These are phyloP conservation scores for Candida odintsovae DNA, from an alignment of 805 yeast species.

Conservation along the genomic window DNA sequence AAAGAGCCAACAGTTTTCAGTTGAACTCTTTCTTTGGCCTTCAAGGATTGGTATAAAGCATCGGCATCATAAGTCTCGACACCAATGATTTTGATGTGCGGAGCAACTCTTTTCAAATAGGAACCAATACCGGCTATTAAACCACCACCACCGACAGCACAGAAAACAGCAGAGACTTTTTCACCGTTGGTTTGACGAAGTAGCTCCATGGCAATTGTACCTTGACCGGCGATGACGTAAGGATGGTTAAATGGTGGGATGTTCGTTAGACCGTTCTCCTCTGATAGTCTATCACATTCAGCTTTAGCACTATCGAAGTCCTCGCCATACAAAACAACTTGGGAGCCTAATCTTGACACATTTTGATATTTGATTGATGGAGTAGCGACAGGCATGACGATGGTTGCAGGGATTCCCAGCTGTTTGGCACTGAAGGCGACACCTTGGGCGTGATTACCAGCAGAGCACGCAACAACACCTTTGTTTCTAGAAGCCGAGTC, in stretches of 20 bases:
- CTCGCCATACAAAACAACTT: slow-evolving; percentile 88
- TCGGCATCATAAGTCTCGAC: slow-evolving; percentile 96
- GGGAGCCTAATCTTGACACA: slow-evolving; percentile 88
- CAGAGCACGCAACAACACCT: slow-evolving; percentile 98
- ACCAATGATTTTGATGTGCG: slow-evolving; percentile 93
- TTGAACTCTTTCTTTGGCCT: slow-evolving; percentile 45
- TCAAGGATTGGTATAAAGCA: slow-evolving; percentile 73
- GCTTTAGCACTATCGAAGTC: slow-evolving; percentile 94
- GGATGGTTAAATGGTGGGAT: slow-evolving; percentile 99
- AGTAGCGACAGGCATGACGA: slow-evolving; percentile 97
- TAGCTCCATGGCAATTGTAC: slow-evolving; percentile 92
- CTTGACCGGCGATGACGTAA: slow-evolving; percentile 97
- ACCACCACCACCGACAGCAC: slow-evolving; percentile 98
- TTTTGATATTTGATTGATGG: slow-evolving; percentile 92
- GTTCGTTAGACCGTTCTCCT: slow-evolving; percentile 69
- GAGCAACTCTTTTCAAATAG: slow-evolving; percentile 90
- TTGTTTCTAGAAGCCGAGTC: slow-evolving; percentile 48
- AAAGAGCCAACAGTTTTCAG: slow-evolving; percentile 84
- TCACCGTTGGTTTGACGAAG: slow-evolving; percentile 78
- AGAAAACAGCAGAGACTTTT: slow-evolving; percentile 78
- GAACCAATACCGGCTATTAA: slow-evolving; percentile 86
- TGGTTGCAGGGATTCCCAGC: slow-evolving; percentile 86
- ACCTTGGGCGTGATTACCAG: slow-evolving; percentile 99
- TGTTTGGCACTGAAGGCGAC: slow-evolving; percentile 89
- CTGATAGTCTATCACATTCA: slow-evolving; percentile 73